Evolutionary conservation across 352 stramenopile genomes (phyloP), one percentile per base, ranked within the genome.

Genomic region (Pythium biforme): DNA sequence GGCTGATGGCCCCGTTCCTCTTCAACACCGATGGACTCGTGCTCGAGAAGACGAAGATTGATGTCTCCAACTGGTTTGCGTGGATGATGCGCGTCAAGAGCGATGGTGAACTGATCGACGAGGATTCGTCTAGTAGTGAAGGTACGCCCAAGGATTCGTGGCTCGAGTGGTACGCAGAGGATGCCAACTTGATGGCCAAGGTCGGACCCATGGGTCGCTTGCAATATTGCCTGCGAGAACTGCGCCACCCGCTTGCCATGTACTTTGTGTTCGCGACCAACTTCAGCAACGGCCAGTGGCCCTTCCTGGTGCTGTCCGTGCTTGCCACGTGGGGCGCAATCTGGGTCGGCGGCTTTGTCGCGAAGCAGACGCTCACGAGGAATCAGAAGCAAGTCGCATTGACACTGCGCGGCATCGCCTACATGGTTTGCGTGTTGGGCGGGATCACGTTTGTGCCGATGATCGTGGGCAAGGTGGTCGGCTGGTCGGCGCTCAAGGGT

Each of bases 11-110:
- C 1, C 87, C 87, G 4, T 95, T 96, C 64, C 75, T 96, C 48
- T 95, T 92, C 73, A 95, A 95, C 68, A 94, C 87, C 25, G 84
- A 93, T 53, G 85, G 86, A 4, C 73, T 96, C 50, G 87, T 95
- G 54, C 94, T 94, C 49, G 73, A 76, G 4, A 96, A 96, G 73
- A 95, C 83, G 2, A 77, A 74, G 37, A 84, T 90, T 11, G 87
- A 96, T 73, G 75, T 93, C 19, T 73, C 62, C 3, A 79, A 96
- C 69, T 96, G 83, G 81, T 66, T 94, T 7, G 57, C 65, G 2
- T 96, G 87, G 87, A 84, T 96, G 65, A 91, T 92, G 76, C 70
- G 75, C 55, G 76, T 86, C 26, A 77, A 84, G 41, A 73, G 72
- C 20, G 71, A 70, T 0, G 66, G 73, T 3, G 73, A 83, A 26